Percentiles rank a stretch among this genome's conserved stretches.
phyloP scores from a whole-genome alignment of 495 filamentous ascomycete genomes.

The Cladorrhinum samala region DNA sequence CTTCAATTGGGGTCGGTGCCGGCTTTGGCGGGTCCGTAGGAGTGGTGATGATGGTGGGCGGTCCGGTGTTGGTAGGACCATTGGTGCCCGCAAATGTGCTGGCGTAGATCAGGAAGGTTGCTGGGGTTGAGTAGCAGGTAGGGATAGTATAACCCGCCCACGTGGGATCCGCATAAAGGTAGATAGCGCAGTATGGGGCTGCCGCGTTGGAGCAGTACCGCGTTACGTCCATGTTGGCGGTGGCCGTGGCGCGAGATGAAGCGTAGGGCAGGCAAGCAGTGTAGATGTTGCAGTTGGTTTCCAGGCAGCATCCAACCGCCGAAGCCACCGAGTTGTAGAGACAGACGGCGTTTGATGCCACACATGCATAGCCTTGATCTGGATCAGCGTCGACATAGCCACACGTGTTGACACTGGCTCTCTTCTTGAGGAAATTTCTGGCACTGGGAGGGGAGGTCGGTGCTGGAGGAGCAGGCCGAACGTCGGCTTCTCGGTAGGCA shows the following conservation, averaged over 20 bases:
- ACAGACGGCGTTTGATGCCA: not conserved
- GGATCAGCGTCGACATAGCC: not conserved
- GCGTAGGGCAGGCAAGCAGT: slow-evolving; percentile 4
- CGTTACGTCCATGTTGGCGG: slow-evolving; percentile 5
- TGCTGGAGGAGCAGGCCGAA: not conserved
- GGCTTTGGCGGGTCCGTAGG: too few species aligned
- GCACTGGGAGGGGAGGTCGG: not conserved
- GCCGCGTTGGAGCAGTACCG: not conserved
- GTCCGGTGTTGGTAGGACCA: not conserved
- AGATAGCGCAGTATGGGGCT: not conserved
- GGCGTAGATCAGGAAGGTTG: not conserved
- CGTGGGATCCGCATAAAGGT: not conserved
- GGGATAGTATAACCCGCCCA: slow-evolving; percentile 10
- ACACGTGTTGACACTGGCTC: slow-evolving; percentile 3
- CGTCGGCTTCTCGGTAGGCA: not conserved
- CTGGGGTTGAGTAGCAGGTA: not conserved
- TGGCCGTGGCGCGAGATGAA: not conserved
- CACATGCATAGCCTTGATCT: slow-evolving; percentile 1
- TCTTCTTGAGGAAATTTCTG: not conserved
- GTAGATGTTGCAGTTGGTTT: slow-evolving; percentile 4
- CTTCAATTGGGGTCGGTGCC: not conserved
- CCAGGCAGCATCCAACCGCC: slow-evolving; percentile 15
- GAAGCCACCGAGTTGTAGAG: slow-evolving; percentile 2
- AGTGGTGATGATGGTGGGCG: not conserved
- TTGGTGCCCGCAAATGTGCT: not conserved